A percentile compares a stretch with the other conserved stretches of the same genome.
Evolutionary conservation across 2,329 filamentous ascomycete genomes (phyloP).

Genomic region (Nigrospora sphaerica): DNA sequence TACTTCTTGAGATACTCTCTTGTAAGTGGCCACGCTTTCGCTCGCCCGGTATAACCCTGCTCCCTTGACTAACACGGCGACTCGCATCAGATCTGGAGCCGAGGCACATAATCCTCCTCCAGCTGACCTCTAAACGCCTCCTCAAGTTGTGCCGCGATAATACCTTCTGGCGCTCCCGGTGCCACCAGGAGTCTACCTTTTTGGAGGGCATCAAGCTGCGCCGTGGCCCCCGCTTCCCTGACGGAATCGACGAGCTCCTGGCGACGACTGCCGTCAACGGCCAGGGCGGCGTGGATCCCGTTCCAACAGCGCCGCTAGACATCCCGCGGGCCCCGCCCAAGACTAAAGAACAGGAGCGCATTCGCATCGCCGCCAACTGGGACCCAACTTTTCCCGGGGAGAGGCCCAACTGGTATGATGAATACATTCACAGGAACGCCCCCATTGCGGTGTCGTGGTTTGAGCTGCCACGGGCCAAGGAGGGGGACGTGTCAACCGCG

Average conservation of each 20-base stretch:
- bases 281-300: constrained; percentile 1
- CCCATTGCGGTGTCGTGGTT: constrained; percentile 73
- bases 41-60: constrained; percentile 1
- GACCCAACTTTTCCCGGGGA: constrained; percentile 71
- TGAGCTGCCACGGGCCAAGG: constrained; percentile 46
- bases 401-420: constrained; percentile 74
- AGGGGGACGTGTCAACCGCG: constrained; percentile 33
- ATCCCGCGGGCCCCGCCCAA: constrained; percentile 14
- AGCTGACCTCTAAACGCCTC: constrained; percentile 62
- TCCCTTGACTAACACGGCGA: not conserved
- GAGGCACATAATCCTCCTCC: constrained; percentile 57
- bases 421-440: constrained; percentile 78
- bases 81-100: constrained; percentile 39
- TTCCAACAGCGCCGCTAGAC: constrained; percentile 20
- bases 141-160: constrained; percentile 65
- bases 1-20: constrained; percentile 54
- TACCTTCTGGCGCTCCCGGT: constrained; percentile 67
- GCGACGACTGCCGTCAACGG: constrained; percentile 10
- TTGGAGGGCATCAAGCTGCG: constrained; percentile 48
- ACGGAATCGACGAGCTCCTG: constrained; percentile 14
- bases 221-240: constrained; percentile 31
- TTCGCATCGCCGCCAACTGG: constrained; percentile 69
- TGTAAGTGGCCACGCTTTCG: constrained; percentile 35
- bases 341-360: constrained; percentile 29
- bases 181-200: constrained; percentile 64